These are phyloP conservation scores for Cadophora luteo-olivacea DNA, from an alignment of 2,329 filamentous ascomycete genomes.

Conservation along the genomic window DNA sequence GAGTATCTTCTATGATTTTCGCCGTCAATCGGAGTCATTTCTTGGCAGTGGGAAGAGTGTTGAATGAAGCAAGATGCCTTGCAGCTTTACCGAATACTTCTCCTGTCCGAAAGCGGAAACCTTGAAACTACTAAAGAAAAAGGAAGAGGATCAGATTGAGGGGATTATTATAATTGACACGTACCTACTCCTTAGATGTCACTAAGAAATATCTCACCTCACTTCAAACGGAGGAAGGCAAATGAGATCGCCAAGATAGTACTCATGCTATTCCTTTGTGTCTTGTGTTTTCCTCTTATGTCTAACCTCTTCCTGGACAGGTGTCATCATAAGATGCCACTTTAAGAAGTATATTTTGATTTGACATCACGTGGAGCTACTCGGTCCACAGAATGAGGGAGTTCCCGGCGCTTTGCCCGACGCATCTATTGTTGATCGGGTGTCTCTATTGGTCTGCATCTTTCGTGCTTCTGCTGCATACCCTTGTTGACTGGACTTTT, in stretches of 20 bases:
- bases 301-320: background rate
- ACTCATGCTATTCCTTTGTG: background rate
- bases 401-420: background rate
- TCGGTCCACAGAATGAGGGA: background rate
- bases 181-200: background rate
- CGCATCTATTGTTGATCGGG: background rate
- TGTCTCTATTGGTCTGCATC: background rate
- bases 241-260: background rate
- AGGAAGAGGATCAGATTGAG: background rate
- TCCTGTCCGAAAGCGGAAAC: constrained; percentile 1
- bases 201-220: background rate
- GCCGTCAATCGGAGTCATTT: background rate
- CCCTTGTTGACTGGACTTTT: constrained; percentile 9
- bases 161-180: background rate
- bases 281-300: constrained; percentile 2
- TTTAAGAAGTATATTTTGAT: constrained; percentile 14
- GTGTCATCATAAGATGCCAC: background rate
- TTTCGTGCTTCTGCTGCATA: background rate
- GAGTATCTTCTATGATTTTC: constrained; percentile 8
- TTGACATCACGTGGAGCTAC: constrained; percentile 12
- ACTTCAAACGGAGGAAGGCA: background rate
- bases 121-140: background rate
- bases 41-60: constrained; percentile 2
- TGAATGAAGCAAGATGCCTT: constrained; percentile 10
- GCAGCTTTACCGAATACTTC: background rate